Percentiles rank a stretch among this genome's conserved stretches.
phyloP scores from a whole-genome alignment of 2,329 filamentous ascomycete species.

The Coleophoma cylindrospora region DNA sequence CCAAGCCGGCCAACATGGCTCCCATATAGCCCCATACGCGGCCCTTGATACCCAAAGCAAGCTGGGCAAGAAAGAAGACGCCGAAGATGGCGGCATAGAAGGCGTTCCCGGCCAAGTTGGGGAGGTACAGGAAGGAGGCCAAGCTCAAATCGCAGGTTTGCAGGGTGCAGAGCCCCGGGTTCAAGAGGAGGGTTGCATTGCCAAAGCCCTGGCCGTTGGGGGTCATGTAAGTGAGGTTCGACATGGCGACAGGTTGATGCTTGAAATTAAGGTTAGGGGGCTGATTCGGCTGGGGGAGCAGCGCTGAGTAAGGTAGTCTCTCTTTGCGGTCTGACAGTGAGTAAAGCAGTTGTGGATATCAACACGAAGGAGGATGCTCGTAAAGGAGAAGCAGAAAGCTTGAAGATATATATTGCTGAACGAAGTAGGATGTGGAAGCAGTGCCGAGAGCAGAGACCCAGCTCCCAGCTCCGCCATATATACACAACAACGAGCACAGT shows the following conservation, averaged over 20 bases:
- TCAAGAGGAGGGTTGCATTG: conserved; percentile 17
- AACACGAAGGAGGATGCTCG: too few relatives aligned
- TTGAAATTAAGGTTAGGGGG: too few relatives aligned
- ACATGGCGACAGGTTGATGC: conserved; percentile 7
- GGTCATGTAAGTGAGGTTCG: conserved; percentile 13
- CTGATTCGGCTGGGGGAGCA: too few relatives aligned
- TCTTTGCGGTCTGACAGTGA: too few relatives aligned
- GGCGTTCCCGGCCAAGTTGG: conserved; percentile 49
- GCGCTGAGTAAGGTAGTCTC: too few relatives aligned
- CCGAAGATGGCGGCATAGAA: conserved; percentile 48
- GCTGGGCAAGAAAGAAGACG: conserved; percentile 34
- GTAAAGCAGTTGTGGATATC: too few relatives aligned
- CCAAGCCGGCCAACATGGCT: conserved; percentile 42
- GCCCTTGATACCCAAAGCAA: conserved; percentile 42
- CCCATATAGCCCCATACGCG: conserved; percentile 50
- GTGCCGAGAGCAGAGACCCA: too few relatives aligned
- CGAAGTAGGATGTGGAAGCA: too few relatives aligned
- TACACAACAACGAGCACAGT: too few relatives aligned
- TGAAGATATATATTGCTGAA: too few relatives aligned
- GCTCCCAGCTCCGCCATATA: too few relatives aligned
- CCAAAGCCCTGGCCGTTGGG: conserved; percentile 11
- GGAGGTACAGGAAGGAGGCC: conserved; percentile 51
- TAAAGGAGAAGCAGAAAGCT: too few relatives aligned
- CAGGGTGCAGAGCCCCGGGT: conserved; percentile 19
- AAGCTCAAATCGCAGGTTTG: conserved; percentile 42